Evolutionary conservation across 1,139 yeast species (phyloP), one percentile per base, ranked within the genome.

Genomic region (Lodderomyces pseudojiufengensis): DNA sequence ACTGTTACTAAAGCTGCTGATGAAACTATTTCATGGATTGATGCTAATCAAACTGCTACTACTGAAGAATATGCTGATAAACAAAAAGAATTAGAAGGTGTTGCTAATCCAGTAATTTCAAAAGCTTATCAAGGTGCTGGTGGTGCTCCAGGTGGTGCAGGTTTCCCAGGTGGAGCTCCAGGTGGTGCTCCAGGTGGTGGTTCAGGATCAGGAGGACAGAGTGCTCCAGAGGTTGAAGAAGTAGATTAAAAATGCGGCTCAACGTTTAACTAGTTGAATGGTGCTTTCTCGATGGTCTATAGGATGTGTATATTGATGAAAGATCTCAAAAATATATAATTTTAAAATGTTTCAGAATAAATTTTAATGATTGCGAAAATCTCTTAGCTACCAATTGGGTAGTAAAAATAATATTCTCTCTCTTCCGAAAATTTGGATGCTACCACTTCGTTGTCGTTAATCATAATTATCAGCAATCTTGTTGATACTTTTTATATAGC

Each of bases 91-190:
- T 84, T 86, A 63, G 95, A 86, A 76, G 84, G 80, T 52, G 77
- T 81, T 70, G 92, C 95, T 55, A 86, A 86, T 84, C 95, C 95
- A 68, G 82, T 86, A 76, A 81, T 86, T 84, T 73, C 87, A 63
- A 84, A 85, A 78, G 84, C 88, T 73, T 86, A 86, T 84, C 83
- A 77, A 66, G 20, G 20, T n/a, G 82, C 74, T 48, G 81, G 80
- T 64, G 75, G 65, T 55, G 70, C 72, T 48, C 72, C 73, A 55
- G 72, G 63, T 49, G 73, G 68, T 56, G 70, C 65, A 48, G 80
- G 71, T 46, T 69, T 64, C 55, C 75, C 74, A 50, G 82, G 80
- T 58, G 84, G 72, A 48, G 84, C 47, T 39, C 46, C 49, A 35
- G 49, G 49, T 38, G 61, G 75, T 51, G 65, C 63, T 54, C 86